Conservation (phyloP, 176 grass and related monocot species). For the Musa beccarii region DNA sequence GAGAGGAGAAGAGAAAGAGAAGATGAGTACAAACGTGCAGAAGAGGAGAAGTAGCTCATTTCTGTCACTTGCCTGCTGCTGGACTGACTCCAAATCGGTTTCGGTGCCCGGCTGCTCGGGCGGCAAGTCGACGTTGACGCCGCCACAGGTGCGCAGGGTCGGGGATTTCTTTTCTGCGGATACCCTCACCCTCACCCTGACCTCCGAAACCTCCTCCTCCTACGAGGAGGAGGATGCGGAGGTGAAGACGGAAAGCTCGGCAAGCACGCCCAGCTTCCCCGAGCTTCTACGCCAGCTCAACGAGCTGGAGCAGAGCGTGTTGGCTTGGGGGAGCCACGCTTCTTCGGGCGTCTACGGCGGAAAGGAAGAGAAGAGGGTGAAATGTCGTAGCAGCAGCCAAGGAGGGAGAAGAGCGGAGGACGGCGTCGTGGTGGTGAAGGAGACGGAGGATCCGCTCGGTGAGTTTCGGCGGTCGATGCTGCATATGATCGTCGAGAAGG, state of each 20-base stretch:
- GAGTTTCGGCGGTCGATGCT: slow-evolving; percentile 79
- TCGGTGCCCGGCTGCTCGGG: slow-evolving; percentile 24
- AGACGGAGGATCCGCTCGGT: slow-evolving; percentile 48
- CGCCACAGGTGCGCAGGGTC: slow-evolving; percentile 23
- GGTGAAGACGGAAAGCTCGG: slow-evolving; percentile 25
- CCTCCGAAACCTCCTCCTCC: slow-evolving; percentile 40
- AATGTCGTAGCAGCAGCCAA: slow-evolving; percentile 4
- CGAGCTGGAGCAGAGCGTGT: slow-evolving; percentile 54
- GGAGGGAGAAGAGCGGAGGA: slow-evolving; percentile 31
- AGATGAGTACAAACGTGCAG: slow-evolving; percentile 1
- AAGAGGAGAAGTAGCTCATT: slow-evolving; percentile 21
- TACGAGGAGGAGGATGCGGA: slow-evolving; percentile 38
- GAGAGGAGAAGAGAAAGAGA: background rate
- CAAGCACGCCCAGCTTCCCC: slow-evolving; percentile 40
- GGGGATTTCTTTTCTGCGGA: slow-evolving; percentile 13
- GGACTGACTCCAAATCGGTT: slow-evolving; percentile 54
- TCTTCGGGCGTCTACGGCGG: no score
- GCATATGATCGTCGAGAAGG: slow-evolving; percentile 71
- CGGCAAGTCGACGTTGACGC: slow-evolving; percentile 31
- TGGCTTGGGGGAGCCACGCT: slow-evolving; percentile 26
- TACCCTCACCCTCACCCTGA: slow-evolving; percentile 51
- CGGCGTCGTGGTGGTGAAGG: slow-evolving; percentile 62
- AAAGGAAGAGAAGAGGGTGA: slow-evolving; percentile 14
- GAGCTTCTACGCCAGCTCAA: slow-evolving; percentile 54
- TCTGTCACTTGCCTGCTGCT: slow-evolving; percentile 42